phyloP scores from a whole-genome alignment of 805 yeast genomes.

The Wickerhamiella kazuoi region DNA sequence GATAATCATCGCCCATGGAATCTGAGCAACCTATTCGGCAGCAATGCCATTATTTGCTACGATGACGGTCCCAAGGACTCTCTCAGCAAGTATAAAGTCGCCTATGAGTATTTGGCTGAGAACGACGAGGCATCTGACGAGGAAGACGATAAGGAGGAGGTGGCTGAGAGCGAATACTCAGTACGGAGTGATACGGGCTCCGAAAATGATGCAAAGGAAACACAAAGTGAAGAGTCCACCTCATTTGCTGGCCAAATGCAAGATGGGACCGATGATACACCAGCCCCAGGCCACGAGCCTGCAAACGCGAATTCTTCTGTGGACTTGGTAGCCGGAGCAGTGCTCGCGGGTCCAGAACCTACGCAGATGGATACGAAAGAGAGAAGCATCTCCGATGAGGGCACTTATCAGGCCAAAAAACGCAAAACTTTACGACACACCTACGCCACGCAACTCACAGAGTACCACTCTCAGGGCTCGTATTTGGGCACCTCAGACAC shows the following conservation, averaged over 20 bases:
- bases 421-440: constrained; percentile 8
- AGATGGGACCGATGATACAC: background rate
- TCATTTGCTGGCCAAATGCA: constrained; percentile 7
- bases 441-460: constrained; percentile 38
- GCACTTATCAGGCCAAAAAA: constrained; percentile 11
- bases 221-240: background rate
- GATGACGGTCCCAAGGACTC: constrained; percentile 71
- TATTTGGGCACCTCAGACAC: constrained; percentile 58
- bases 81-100: constrained; percentile 36
- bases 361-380: constrained; percentile 10
- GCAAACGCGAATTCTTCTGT: background rate
- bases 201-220: background rate
- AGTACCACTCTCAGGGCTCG: constrained; percentile 73
- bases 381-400: constrained; percentile 15
- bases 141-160: constrained; percentile 8
- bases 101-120: constrained; percentile 31
- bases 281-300: constrained; percentile 1
- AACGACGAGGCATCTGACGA: constrained; percentile 10
- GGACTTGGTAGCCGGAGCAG: background rate
- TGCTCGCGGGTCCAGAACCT: constrained; percentile 2
- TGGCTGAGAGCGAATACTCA: background rate
- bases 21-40: constrained; percentile 76
- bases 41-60: constrained; percentile 53
- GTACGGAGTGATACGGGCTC: background rate
- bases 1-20: constrained; percentile 97